phyloP scores from a whole-genome alignment of 805 yeast genomes.

The Saturnispora ahearnii region DNA sequence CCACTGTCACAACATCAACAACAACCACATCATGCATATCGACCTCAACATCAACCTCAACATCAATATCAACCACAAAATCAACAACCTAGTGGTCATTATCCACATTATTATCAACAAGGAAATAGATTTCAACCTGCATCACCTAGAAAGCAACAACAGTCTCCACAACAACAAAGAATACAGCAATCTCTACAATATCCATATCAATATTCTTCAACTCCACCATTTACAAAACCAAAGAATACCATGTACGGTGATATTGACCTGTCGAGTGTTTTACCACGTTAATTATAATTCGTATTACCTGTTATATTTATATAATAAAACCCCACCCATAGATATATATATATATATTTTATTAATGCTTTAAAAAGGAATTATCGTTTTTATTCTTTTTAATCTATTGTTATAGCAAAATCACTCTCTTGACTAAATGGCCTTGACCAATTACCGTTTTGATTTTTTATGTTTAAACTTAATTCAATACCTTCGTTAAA shows the following conservation, averaged over 20 bases:
- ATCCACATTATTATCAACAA: not conserved
- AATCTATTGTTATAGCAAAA: not conserved
- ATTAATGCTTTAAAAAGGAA: not conserved
- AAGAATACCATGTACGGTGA: constrained; percentile 3
- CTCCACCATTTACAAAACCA: not conserved
- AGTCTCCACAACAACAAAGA: not conserved
- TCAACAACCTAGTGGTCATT: not conserved
- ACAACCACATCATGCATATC: not conserved
- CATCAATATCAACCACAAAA: not conserved
- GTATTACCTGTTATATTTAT: not conserved
- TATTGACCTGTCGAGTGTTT: constrained; percentile 10
- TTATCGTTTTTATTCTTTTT: not conserved
- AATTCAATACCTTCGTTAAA: not conserved
- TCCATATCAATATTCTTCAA: not conserved
- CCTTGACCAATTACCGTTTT: not conserved
- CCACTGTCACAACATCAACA: not conserved
- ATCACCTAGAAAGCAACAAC: constrained; percentile 1
- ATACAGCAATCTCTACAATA: not conserved
- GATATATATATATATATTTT: not conserved
- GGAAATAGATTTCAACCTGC: not conserved
- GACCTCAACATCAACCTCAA: not conserved
- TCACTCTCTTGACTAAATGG: not conserved
- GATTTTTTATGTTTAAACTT: not conserved
- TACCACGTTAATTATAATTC: constrained; percentile 6
- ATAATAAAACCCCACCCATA: not conserved